Conservation (phyloP, 768 basidiomycete species). For the Pholiota conissans region DNA sequence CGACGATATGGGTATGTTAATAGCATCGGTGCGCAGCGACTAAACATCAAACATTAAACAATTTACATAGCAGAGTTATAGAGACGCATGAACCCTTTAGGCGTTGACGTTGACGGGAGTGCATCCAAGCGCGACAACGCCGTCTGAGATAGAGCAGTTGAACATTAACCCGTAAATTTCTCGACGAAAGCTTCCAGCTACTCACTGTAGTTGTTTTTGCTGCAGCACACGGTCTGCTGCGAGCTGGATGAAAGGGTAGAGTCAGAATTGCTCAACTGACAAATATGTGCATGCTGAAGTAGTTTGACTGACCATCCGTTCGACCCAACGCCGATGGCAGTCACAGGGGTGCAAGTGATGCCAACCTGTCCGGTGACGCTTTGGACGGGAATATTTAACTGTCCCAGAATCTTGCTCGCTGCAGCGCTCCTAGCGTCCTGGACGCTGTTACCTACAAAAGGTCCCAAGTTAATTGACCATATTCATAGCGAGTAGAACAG, state of each 20-base stretch:
- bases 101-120: constrained; percentile 26
- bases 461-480: neutral
- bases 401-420: constrained; percentile 10
- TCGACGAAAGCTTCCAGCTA: neutral
- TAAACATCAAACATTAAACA: too few species aligned
- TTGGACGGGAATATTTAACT: constrained; percentile 18
- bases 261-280: neutral
- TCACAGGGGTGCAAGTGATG: constrained; percentile 19
- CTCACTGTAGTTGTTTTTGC: constrained; percentile 24
- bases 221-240: constrained; percentile 27
- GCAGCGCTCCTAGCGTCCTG: constrained; percentile 3
- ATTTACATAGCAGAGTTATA: too few species aligned
- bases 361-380: constrained; percentile 17
- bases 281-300: neutral
- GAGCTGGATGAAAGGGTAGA: too few species aligned
- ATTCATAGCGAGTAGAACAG: neutral
- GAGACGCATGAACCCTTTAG: too few species aligned
- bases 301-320: constrained; percentile 12
- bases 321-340: constrained; percentile 13
- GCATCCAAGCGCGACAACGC: constrained; percentile 29
- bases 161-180: neutral
- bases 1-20: too few species aligned
- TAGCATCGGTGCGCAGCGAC: too few species aligned
- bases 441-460: constrained; percentile 14
- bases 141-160: constrained; percentile 10